phyloP scores from a whole-genome alignment of 306 rosid genomes.

The Cyclanthera cordifolia region DNA sequence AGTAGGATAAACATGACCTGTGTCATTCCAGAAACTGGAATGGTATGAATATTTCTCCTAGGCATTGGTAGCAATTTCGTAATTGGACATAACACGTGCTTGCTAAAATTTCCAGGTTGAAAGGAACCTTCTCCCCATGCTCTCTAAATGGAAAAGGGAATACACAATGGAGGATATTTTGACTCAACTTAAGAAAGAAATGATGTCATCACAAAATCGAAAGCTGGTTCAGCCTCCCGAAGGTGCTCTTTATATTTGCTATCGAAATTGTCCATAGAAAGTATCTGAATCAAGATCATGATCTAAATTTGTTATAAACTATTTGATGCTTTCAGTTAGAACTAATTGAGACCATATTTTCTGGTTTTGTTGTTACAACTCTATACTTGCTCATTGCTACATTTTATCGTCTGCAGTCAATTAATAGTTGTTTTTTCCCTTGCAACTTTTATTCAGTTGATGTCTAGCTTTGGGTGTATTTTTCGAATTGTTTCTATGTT shows the following conservation, averaged over 20 bases:
- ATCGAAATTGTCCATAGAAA: background rate
- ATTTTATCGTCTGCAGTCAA: background rate
- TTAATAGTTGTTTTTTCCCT: too few relatives aligned
- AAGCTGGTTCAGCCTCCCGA: slow-evolving; percentile 90
- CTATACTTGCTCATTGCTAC: background rate
- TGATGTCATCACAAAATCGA: slow-evolving; percentile 86
- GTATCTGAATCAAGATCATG: background rate
- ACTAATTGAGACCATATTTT: too few relatives aligned
- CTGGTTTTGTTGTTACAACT: background rate
- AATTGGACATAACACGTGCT: slow-evolving; percentile 10
- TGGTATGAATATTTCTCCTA: slow-evolving; percentile 31
- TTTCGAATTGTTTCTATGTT: background rate
- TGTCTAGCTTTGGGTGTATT: background rate
- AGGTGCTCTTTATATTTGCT: slow-evolving; percentile 25
- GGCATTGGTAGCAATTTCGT: background rate
- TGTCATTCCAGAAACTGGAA: slow-evolving; percentile 72
- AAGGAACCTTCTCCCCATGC: slow-evolving; percentile 73
- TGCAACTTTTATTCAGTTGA: background rate
- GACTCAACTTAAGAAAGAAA: slow-evolving; percentile 87
- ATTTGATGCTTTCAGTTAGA: too few relatives aligned
- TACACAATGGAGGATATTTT: slow-evolving; percentile 76
- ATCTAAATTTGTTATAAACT: background rate
- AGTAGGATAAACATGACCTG: slow-evolving; percentile 90
- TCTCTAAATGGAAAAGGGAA: slow-evolving; percentile 87
- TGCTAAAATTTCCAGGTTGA: slow-evolving; percentile 56